Evolutionary conservation across 805 yeast genomes (phyloP), one percentile per base, ranked within the genome.

Genomic region (Saturnispora sanitii): DNA sequence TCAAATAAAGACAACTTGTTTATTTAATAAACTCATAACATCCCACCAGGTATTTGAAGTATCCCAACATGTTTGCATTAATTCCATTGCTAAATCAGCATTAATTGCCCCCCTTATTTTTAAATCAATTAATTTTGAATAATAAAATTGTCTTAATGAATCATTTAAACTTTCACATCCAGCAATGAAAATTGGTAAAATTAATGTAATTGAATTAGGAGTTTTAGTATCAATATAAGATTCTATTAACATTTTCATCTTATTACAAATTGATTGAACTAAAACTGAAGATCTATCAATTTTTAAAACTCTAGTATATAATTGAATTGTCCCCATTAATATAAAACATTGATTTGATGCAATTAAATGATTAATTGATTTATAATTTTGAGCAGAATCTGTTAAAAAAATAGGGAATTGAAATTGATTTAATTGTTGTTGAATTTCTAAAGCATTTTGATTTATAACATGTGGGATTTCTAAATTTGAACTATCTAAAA

Each of bases 21-120:
- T 65, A 22, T 67, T 66, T 18, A 69, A 57, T 19, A 48, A 53
- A 26, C 54, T 55, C 40, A 77, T 61, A 0, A 74, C 64, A 21
- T 65, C 64, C 44, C 66, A 58, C 82, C 82, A 76, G 41, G 72
- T 70, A 35, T 62, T 62, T 17, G 71, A 70, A 0, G 69, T 61
- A 4, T 59, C 56, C 84, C 83, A 78, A 50, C 79, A 71, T 45
- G 66, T 52, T 31, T 56, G 53, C 70, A 77, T 70, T 4, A 75
- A 64, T 28, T 57, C 63, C 11, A 51, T 25, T 5, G 60, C 62
- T 36, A 44, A 31, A 5, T 44, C 41, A 4, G 64, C 60, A 11
- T 56, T 50, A 2, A 57, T 56, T 4, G 71, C 57, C 6, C 77
- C 72, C 45, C 64, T 63, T n/a, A 48, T 49, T 8, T 63, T 63